These are phyloP conservation scores for Anethum foeniculum DNA, from an alignment of 140 eudicot species.

Conservation along the genomic window DNA sequence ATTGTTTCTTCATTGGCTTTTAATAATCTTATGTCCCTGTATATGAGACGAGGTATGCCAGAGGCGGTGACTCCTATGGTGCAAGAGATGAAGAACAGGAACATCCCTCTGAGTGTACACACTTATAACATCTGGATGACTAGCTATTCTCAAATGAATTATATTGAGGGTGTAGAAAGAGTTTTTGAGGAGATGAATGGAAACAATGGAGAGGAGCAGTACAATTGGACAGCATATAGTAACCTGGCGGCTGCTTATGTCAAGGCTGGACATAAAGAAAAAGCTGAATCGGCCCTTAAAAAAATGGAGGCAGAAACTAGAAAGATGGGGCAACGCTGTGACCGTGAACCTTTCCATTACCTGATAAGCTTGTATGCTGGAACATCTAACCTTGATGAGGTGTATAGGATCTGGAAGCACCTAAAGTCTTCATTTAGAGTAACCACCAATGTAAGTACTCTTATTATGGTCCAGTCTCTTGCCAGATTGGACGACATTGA, in stretches of 20 bases:
- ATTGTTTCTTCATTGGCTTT: slow-evolving; percentile 34
- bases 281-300: slow-evolving; percentile 53
- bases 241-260: slow-evolving; percentile 50
- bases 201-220: slow-evolving; percentile 21
- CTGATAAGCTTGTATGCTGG: slow-evolving; percentile 9
- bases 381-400: slow-evolving; percentile 5
- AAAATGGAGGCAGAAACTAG: slow-evolving; percentile 41
- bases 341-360: slow-evolving; percentile 3
- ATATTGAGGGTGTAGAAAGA: slow-evolving; percentile 68
- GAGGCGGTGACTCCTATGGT: slow-evolving; percentile 51
- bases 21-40: slow-evolving; percentile 63
- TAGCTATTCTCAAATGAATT: slow-evolving; percentile 40
- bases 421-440: slow-evolving; percentile 13
- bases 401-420: background rate
- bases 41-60: slow-evolving; percentile 47
- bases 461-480: slow-evolving; percentile 55
- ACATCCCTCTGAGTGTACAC: slow-evolving; percentile 28
- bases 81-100: slow-evolving; percentile 53
- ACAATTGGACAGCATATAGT: slow-evolving; percentile 68
- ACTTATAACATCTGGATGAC: slow-evolving; percentile 61
- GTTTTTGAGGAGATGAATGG: slow-evolving; percentile 55
- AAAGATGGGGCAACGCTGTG: slow-evolving; percentile 18
- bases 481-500: slow-evolving; percentile 41
- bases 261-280: slow-evolving; percentile 43
- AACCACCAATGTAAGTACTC: slow-evolving; percentile 45